These are phyloP conservation scores for Sporobolomyces pararoseus DNA, from an alignment of 768 basidiomycete genomes.

Conservation along the genomic window DNA sequence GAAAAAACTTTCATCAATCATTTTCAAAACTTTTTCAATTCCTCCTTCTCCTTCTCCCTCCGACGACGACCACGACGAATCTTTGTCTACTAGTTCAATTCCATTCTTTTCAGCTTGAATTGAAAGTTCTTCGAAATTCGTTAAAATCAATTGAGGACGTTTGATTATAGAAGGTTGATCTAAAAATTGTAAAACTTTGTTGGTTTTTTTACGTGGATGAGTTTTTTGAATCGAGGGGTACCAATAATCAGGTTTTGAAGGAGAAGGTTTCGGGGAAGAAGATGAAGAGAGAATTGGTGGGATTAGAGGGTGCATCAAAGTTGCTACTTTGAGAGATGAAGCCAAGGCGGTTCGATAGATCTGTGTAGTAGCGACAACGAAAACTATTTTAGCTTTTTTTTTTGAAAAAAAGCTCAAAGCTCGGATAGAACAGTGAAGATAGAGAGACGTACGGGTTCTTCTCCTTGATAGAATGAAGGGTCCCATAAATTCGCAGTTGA, in stretches of 20 bases:
- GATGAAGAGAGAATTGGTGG: slow-evolving; percentile 50
- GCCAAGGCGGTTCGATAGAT: slow-evolving; percentile 86
- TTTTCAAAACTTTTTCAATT: slow-evolving; percentile 51
- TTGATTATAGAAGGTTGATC: slow-evolving; percentile 48
- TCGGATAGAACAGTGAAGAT: background rate
- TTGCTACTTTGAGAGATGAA: slow-evolving; percentile 67
- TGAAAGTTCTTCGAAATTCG: slow-evolving; percentile 41
- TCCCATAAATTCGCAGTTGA: slow-evolving; percentile 53
- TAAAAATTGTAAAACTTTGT: slow-evolving; percentile 62
- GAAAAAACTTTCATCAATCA: too few species aligned
- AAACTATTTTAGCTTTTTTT: too few species aligned
- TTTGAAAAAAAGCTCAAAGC: too few species aligned
- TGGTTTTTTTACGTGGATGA: slow-evolving; percentile 53
- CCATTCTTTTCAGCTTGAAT: slow-evolving; percentile 34
- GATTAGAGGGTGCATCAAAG: slow-evolving; percentile 59
- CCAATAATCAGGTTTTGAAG: slow-evolving; percentile 19
- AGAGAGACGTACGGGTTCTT: slow-evolving; percentile 64
- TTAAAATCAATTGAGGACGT: slow-evolving; percentile 41
- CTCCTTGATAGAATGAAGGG: slow-evolving; percentile 78
- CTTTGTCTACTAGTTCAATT: slow-evolving; percentile 13
- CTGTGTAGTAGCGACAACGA: slow-evolving; percentile 54
- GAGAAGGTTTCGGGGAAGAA: too few species aligned
- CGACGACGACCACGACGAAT: too few species aligned
- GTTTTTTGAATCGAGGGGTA: slow-evolving; percentile 4
- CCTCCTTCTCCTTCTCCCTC: background rate